These are phyloP conservation scores for Beauveria sp. DNA, from an alignment of 2,329 filamentous ascomycete genomes.

Conservation along the genomic window DNA sequence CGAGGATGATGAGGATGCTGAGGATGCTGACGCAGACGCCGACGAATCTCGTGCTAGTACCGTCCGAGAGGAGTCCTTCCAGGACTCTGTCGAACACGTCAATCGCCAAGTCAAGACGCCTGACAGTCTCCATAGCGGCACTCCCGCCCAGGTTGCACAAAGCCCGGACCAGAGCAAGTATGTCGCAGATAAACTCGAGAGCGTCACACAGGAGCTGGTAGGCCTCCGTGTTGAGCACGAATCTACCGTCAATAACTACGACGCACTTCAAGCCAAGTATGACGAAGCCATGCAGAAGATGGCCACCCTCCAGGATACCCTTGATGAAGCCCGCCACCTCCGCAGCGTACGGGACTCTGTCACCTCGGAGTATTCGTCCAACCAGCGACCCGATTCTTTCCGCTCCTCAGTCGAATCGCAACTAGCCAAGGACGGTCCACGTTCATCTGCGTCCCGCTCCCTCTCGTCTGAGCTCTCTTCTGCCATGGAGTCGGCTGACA, in stretches of 20 bases:
- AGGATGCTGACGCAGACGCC: conserved; percentile 33
- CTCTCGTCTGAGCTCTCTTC: conserved; percentile 92
- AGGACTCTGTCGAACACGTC: conserved; percentile 1
- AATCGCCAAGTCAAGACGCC: not conserved
- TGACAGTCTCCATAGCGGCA: conserved; percentile 22
- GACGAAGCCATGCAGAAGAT: conserved; percentile 78
- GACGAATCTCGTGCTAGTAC: conserved; percentile 21
- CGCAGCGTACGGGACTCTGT: conserved; percentile 46
- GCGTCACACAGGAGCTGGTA: conserved; percentile 82
- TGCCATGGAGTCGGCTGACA: conserved; percentile 66
- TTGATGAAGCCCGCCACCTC: conserved; percentile 70
- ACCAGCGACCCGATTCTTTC: conserved; percentile 66
- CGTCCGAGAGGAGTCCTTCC: conserved; percentile 25
- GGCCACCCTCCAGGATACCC: conserved; percentile 74
- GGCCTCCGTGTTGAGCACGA: conserved; percentile 90
- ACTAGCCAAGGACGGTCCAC: conserved; percentile 57
- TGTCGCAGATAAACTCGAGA: conserved; percentile 87
- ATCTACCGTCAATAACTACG: conserved; percentile 69
- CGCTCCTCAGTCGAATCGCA: conserved; percentile 69
- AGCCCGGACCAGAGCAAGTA: conserved; percentile 77
- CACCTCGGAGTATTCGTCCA: conserved; percentile 43
- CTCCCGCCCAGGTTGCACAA: conserved; percentile 48
- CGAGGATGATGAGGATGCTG: conserved; percentile 42
- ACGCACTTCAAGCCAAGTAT: conserved; percentile 79
- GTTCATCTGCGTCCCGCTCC: conserved; percentile 70